A percentile compares a stretch with the other conserved stretches of the same genome.
Conservation (phyloP, 257 asterid genomes). For the Henckelia pumila region DNA sequence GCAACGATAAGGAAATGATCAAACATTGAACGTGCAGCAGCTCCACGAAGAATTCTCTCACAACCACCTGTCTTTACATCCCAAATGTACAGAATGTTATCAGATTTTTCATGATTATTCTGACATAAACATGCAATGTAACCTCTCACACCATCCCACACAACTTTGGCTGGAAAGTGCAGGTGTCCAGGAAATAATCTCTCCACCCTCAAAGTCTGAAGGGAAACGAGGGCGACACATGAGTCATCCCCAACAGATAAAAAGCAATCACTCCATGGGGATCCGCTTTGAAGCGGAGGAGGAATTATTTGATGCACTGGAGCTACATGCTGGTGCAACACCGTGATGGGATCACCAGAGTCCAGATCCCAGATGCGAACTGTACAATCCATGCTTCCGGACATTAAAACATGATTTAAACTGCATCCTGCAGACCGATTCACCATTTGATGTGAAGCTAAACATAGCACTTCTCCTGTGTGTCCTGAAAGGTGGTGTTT, state of each 20-base stretch:
- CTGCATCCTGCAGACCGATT: constrained; percentile 43
- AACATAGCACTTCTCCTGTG: constrained; percentile 79
- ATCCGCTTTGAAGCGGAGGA: constrained; percentile 60
- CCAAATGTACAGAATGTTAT: constrained; percentile 89
- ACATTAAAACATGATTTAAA: constrained; percentile 64
- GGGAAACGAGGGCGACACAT: constrained; percentile 73
- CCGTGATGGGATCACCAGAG: constrained; percentile 54
- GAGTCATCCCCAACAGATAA: constrained; percentile 82
- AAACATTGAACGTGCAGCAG: constrained; percentile 93
- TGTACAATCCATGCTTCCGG: constrained; percentile 94
- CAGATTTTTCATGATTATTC: constrained; percentile 56
- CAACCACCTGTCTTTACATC: constrained; percentile 96
- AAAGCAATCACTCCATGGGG: constrained; percentile 91
- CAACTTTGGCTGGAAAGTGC: constrained; percentile 71
- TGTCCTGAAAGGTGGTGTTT: constrained; percentile 69
- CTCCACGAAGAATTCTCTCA: constrained; percentile 88
- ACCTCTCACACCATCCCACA: constrained; percentile 89
- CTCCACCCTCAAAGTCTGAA: constrained; percentile 80
- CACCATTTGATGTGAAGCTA: constrained; percentile 78
- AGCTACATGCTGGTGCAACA: constrained; percentile 90
- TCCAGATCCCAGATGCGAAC: constrained; percentile 94
- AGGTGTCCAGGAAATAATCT: constrained; percentile 92
- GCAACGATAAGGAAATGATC: constrained; percentile 65
- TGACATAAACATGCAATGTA: constrained; percentile 87
- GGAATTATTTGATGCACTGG: constrained; percentile 89